Evolutionary conservation across 1,284 basidiomycete genomes (phyloP).

Genomic region (Ceraceosorus bombacis): DNA sequence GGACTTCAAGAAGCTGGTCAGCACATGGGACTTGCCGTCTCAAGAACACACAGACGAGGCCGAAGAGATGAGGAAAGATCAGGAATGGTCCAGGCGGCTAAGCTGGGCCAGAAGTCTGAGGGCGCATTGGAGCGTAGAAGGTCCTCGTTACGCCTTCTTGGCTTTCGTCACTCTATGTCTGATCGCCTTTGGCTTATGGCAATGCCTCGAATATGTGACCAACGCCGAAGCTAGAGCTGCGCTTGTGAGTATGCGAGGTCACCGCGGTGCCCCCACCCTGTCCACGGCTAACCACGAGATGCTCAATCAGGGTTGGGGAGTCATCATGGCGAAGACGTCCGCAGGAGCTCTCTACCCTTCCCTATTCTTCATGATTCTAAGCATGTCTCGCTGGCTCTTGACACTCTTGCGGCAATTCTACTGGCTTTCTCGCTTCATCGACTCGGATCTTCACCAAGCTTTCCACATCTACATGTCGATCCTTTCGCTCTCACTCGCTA

Average conservation of each 20-base stretch:
- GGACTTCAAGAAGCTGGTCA: constrained; percentile 6
- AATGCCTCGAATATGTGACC: constrained; percentile 9
- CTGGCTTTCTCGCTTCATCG: constrained; percentile 8
- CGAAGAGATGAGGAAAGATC: not conserved
- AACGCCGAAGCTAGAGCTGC: constrained; percentile 1
- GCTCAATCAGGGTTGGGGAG: constrained; percentile 9
- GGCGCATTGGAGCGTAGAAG: constrained; percentile 12
- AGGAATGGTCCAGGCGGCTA: not conserved
- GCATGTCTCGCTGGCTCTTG: constrained; percentile 7
- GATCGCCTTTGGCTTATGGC: constrained; percentile 14
- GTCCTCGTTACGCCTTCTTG: constrained; percentile 6
- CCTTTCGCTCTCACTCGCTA: not conserved
- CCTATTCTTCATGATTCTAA: constrained; percentile 12
- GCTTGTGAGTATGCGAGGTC: not conserved
- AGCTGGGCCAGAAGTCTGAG: not conserved
- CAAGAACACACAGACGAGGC: constrained; percentile 3
- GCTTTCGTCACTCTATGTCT: constrained; percentile 5
- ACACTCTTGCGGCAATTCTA: constrained; percentile 3
- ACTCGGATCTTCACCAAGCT: constrained; percentile 7
- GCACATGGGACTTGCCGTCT: constrained; percentile 10
- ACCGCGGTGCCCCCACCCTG: not conserved
- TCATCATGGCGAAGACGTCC: constrained; percentile 13
- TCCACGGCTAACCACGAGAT: not conserved
- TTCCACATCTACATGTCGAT: constrained; percentile 9
- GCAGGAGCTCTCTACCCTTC: constrained; percentile 16